A percentile compares a stretch with the other conserved stretches of the same genome.
phyloP scores from a whole-genome alignment of 345 rosid species.

The Euphorbia lathyris region DNA sequence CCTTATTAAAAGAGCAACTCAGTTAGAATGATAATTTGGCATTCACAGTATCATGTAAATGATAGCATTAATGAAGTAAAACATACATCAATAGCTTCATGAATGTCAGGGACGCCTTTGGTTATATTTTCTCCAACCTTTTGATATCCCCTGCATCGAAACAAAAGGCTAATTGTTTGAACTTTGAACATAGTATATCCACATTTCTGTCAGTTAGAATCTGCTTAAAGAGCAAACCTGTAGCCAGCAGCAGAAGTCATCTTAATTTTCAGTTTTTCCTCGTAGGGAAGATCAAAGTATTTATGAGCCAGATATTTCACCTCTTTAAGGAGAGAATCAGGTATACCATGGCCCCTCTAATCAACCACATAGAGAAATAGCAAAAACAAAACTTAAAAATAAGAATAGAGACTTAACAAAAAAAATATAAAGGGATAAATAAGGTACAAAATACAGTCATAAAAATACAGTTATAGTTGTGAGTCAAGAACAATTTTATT shows the following conservation, averaged over 20 bases:
- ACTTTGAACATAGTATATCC: background rate
- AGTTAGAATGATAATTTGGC: background rate
- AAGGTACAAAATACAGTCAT: too few relatives aligned
- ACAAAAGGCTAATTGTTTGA: constrained; percentile 4
- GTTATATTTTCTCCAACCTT: constrained; percentile 79
- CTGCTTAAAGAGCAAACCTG: constrained; percentile 42
- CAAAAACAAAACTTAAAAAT: background rate
- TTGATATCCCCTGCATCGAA: constrained; percentile 75
- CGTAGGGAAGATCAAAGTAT: constrained; percentile 60
- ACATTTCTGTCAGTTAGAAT: background rate
- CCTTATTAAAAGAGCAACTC: background rate
- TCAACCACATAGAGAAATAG: constrained; percentile 22
- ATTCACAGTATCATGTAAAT: background rate
- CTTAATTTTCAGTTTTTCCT: constrained; percentile 66
- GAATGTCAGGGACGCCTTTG: constrained; percentile 71
- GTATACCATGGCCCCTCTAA: constrained; percentile 79
- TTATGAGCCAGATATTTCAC: constrained; percentile 43
- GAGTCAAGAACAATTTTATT: too few relatives aligned
- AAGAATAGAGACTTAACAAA: background rate
- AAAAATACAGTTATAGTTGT: too few relatives aligned
- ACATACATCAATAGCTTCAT: constrained; percentile 84
- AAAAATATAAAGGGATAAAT: too few relatives aligned
- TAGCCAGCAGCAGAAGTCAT: constrained; percentile 69
- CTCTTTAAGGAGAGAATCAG: constrained; percentile 49
- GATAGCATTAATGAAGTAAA: background rate